Base-by-base conservation (phyloP, 2,329 filamentous ascomycete species). In the Tympanopsis confertula region DNA sequence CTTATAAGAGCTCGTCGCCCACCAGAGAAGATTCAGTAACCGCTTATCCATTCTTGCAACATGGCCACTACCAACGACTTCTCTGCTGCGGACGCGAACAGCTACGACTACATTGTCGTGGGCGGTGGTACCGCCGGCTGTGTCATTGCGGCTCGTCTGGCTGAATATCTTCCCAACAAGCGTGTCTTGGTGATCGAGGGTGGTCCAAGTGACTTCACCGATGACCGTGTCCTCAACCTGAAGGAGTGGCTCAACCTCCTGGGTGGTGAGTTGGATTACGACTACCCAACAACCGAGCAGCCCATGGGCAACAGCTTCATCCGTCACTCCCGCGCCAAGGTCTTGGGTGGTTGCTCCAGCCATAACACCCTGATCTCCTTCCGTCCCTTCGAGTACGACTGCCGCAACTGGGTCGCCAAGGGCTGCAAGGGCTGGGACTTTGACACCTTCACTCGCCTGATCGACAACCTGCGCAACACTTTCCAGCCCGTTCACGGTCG, bases 331-430 rank as follows among this genome's bases (percentile, higher is more conserved):
- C 81, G 87, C 44, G 87, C 87, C 45, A 94, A 94, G 68, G 86
- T 94, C 28, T 73, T 94, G 20, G 87, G 87, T 48, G 87, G 87
- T 47, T 94, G 87, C 69, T 93, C 86, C 33, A 89, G 83, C 42
- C 87, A 94, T 71, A 94, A 94, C 64, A 94, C 87, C 15, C 69
- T 94, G 50, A 94, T 94, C 59, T 91, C 84, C 14, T 94, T 94
- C 74, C 77, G 86, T 19, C 86, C 87, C 5, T 93, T 94, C 54
- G 78, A 87, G 58, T 88, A 93, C 58, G 87, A 94, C 60, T 75
- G 84, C 63, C 72, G 85, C 53, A 72, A 84, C 49, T 94, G 87
- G 87, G 80, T 88, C 51, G 74, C 73, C 20, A 68, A 85, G 52
- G 87, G 87, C 43, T 87, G 82, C 64, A 75, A 74, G 54, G 86